Base-by-base conservation (phyloP, 139 green algal genomes). In the Ostreobium quekettii region DNA sequence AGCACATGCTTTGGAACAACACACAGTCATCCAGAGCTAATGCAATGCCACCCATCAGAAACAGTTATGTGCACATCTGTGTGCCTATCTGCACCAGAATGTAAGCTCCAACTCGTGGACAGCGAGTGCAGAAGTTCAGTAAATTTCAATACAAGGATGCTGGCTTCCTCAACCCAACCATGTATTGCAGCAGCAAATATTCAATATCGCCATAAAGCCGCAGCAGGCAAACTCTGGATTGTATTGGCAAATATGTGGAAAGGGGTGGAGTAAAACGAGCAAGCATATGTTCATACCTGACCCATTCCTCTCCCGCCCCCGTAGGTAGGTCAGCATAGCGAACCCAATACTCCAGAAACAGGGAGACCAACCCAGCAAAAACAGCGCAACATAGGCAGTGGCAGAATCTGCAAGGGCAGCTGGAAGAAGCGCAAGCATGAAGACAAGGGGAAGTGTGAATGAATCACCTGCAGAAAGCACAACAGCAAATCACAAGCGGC, bases 261-360 rank as follows among this genome's bases (percentile, higher is more conserved):
- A n/a, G n/a, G n/a, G n/a, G n/a, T n/a, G n/a, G n/a, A n/a, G n/a
- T n/a, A n/a, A n/a, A n/a, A n/a, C n/a, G 49, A 19, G 6, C 33
- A 11, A 22, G 8, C 19, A 26, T 31, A 8, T 62, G 49, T 65
- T 4, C 8, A 35, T 37, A 35, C 28, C 15, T 7, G 15, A 26
- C 6, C 15, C 15, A 29, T 29, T 29, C 53, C 7, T 31, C 7
- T n/a, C n/a, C n/a, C n/a, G n/a, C n/a, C n/a, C n/a, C n/a, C 7
- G 6, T 6, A 62, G 28, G 8, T 65, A 4, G 8, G 26, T 32
- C 7, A n/a, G 4, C 33, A 65, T 53, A 15, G 15, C 19, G 24
- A 35, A 42, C 29, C 58, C 58, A 8, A 65, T 4, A 11, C 26
- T 39, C 58, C 58, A 65, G 58, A 65, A 65, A 11, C 42, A 42